Conservation (phyloP, 495 filamentous ascomycete species). For the Xeromyces bisporus region DNA sequence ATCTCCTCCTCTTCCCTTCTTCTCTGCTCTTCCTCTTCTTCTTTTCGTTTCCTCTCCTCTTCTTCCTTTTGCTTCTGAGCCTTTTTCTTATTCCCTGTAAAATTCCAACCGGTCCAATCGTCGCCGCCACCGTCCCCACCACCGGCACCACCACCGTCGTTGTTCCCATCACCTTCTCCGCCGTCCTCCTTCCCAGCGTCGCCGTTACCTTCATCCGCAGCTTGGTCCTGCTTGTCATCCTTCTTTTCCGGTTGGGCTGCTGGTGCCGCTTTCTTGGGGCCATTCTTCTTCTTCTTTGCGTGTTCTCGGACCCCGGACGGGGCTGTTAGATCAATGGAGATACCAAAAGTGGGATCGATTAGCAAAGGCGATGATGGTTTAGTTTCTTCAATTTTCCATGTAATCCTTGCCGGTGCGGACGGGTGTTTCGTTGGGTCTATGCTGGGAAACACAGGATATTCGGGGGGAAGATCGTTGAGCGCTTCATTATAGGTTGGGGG, state of each 20-base stretch:
- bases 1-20: constrained; percentile 20
- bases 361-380: constrained; percentile 14
- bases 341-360: constrained; percentile 15
- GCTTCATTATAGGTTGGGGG: constrained; percentile 31
- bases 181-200: constrained; percentile 9
- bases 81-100: constrained; percentile 22
- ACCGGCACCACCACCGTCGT: constrained; percentile 19
- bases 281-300: constrained; percentile 27
- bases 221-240: constrained; percentile 10
- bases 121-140: constrained; percentile 22
- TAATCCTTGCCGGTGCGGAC: constrained; percentile 9
- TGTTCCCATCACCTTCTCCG: constrained; percentile 15
- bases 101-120: constrained; percentile 25
- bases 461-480: constrained; percentile 25
- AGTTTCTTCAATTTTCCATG: constrained; percentile 19
- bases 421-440: constrained; percentile 12
- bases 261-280: constrained; percentile 24
- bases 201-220: constrained; percentile 9
- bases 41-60: constrained; percentile 21
- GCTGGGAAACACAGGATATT: constrained; percentile 18
- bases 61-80: constrained; percentile 11
- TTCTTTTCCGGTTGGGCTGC: constrained; percentile 11
- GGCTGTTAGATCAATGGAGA: constrained; percentile 36
- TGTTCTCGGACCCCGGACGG: constrained; percentile 31
- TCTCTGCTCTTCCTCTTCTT: constrained; percentile 22